Evolutionary conservation across 306 rosid species (phyloP), one percentile per base, ranked within the genome.

Genomic region (Prunus mira): DNA sequence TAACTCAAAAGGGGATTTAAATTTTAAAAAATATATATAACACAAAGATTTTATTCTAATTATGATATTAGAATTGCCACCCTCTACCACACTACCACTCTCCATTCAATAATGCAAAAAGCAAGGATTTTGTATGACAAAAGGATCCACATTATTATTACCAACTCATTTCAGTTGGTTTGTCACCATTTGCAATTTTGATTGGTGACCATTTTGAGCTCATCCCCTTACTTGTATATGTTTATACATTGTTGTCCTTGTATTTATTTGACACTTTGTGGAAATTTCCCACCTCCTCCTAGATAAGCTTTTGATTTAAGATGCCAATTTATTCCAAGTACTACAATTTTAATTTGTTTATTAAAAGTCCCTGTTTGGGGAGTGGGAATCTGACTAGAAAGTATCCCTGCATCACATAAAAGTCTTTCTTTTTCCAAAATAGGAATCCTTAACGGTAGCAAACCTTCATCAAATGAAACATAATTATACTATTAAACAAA

Each of bases 381-480:
- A 55, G 76, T 84, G 78, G 85, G 86, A 80, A 81, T 86, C 88
- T 84, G 76, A 81, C 78, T 63, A 47, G 73, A 84, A 87, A 77
- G 76, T 51, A 75, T 71, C 72, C 78, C 67, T 71, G 43, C 77
- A 55, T 60, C 34, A 25, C 18, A 25, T 13, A 2, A 78, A 80
- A 69, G 71, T 56, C 32, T 78, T 52, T 32, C 69, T 76, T 86
- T 65, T 50, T 64, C 63, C 56, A 61, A 65, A 67, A 69, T 88
- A 77, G 83, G 90, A 81, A 88, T 84, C 95, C 95, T 80, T 90
- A 88, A 84, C 68, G 84, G 88, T 81, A 79, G 70, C 92, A 88
- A 73, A 75, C 82, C 85, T 81, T 76, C 86, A 66, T 73, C 58
- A 43, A 77, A 77, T 77, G 65, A 20, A 68, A 79, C 46, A 60